These are phyloP conservation scores for Xylaria telfairii DNA, from an alignment of 495 filamentous ascomycete species.

Conservation along the genomic window DNA sequence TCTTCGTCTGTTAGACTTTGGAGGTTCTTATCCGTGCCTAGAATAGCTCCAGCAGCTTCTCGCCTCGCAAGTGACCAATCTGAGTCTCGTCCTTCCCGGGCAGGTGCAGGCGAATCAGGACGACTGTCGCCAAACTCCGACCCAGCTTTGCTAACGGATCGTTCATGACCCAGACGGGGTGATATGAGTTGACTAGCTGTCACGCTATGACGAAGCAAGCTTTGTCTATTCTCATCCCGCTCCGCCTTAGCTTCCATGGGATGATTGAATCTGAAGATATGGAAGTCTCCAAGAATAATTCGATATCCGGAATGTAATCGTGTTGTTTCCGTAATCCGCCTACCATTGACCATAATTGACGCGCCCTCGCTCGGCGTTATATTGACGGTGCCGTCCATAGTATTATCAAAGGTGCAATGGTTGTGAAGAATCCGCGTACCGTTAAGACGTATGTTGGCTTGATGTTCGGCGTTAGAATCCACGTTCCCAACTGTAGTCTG, in stretches of 20 bases:
- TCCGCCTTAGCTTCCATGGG: slow-evolving; percentile 95
- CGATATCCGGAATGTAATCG: slow-evolving; percentile 89
- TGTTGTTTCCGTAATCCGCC: slow-evolving; percentile 81
- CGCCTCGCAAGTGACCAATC: slow-evolving; percentile 96
- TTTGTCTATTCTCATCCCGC: slow-evolving; percentile 75
- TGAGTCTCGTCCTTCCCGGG: slow-evolving; percentile 75
- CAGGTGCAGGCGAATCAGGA: slow-evolving; percentile 76
- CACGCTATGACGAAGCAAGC: slow-evolving; percentile 85
- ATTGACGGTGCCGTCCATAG: slow-evolving; percentile 88
- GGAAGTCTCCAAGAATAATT: slow-evolving; percentile 96
- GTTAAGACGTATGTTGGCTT: slow-evolving; percentile 89
- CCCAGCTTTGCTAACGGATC: slow-evolving; percentile 74
- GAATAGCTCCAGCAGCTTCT: slow-evolving; percentile 87
- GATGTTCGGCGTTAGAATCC: slow-evolving; percentile 74
- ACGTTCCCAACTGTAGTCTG: slow-evolving; percentile 93
- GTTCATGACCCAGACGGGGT: slow-evolving; percentile 75
- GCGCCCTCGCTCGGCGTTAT: slow-evolving; percentile 87
- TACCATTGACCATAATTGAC: slow-evolving; percentile 96
- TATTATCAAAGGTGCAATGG: slow-evolving; percentile 90
- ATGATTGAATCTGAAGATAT: slow-evolving; percentile 99
- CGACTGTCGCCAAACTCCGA: slow-evolving; percentile 71
- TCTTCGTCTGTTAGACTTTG: slow-evolving; percentile 90
- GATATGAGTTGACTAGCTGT: slow-evolving; percentile 77
- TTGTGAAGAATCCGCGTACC: slow-evolving; percentile 90
- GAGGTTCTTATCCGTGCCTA: slow-evolving; percentile 93